Evolutionary conservation across 768 basidiomycete species (phyloP), one percentile per base, ranked within the genome.

Genomic region (Rhodotorula kratochvilovae): DNA sequence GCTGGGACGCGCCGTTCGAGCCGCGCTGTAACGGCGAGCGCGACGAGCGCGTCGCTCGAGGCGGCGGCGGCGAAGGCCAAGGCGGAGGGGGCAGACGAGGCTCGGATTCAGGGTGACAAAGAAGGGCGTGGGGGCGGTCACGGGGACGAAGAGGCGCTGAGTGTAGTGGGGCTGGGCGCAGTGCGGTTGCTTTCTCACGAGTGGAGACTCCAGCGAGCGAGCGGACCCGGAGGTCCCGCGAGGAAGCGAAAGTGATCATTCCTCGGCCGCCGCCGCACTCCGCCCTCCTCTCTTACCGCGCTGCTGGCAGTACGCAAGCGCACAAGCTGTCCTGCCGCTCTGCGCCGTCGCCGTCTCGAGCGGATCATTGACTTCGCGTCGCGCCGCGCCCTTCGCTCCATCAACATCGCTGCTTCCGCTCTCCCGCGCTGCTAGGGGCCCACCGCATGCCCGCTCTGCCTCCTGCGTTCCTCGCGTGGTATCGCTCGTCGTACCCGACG

Each of bases 381-480:
- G 21, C 33, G 43, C 59, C 27, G 17, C 35, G 25, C 13, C 21
- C 45, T 45, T 45, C 45, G 45, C 45, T n/a, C n/a, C n/a, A n/a
- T n/a, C n/a, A n/a, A 45, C 45, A 45, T 11, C 45, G 12, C 45
- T 13, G 8, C 17, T 23, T n/a, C 19, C 12, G 50, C 50, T 51
- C 13, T 13, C 50, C 25, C 13, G 25, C 45, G 45, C 25, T 42
- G n/a, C n/a, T n/a, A n/a, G n/a, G n/a, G n/a, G n/a, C n/a, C n/a
- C 39, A 7, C 13, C 31, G 21, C 12, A 46, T 35, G 46, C 1
- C 61, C 21, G 17, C 5, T 2, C 2, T 48, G 6, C 62, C 48
- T 17, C 48, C 46, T 63, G 48, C 35, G 17, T 35, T 54, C 27
- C 62, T 35, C n/a, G 25, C 36, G 5, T 73, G 72, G 72, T 73